Conservation (phyloP, 2,329 filamentous ascomycete species). For the Byssochlamys sp. region DNA sequence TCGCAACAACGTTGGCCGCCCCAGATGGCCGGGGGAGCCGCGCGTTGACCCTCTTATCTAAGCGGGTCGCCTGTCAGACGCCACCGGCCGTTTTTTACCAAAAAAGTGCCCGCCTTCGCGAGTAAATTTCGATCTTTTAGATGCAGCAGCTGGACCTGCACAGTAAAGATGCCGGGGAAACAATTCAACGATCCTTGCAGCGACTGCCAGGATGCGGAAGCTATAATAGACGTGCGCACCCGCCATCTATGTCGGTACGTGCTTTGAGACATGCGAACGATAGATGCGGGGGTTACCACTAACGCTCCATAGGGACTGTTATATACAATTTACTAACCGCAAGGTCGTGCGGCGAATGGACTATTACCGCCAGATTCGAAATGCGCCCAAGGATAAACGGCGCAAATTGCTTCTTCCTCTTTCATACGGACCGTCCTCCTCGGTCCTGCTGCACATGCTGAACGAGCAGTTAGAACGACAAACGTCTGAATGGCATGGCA, state of each 20-base stretch:
- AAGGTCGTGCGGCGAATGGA: conserved; percentile 75
- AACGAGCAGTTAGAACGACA: conserved; percentile 60
- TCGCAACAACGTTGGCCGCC: conserved; percentile 3
- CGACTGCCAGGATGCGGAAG: conserved; percentile 46
- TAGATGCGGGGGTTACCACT: conserved; percentile 5
- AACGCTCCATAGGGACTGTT: conserved; percentile 54
- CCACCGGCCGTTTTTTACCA: conserved; percentile 10
- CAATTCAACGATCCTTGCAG: conserved; percentile 37
- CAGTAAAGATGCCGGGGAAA: conserved; percentile 22
- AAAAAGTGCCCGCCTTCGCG: neutral
- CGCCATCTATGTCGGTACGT: conserved; percentile 52
- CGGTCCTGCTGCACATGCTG: conserved; percentile 65
- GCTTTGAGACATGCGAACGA: neutral
- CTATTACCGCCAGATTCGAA: conserved; percentile 45
- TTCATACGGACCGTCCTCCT: conserved; percentile 74
- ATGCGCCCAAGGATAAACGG: conserved; percentile 30
- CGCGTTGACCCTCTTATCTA: conserved; percentile 20
- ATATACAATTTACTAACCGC: conserved; percentile 62
- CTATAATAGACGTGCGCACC: conserved; percentile 46
- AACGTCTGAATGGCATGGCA: conserved; percentile 49
- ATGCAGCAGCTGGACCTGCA: neutral
- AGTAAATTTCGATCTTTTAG: neutral
- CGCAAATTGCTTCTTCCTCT: conserved; percentile 63
- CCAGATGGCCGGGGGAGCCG: conserved; percentile 17
- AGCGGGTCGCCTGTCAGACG: conserved; percentile 13